Percentiles rank a stretch among this genome's conserved stretches.
These are phyloP conservation scores for Tulasnella sp. DNA, from an alignment of 768 basidiomycete genomes.

Conservation along the genomic window DNA sequence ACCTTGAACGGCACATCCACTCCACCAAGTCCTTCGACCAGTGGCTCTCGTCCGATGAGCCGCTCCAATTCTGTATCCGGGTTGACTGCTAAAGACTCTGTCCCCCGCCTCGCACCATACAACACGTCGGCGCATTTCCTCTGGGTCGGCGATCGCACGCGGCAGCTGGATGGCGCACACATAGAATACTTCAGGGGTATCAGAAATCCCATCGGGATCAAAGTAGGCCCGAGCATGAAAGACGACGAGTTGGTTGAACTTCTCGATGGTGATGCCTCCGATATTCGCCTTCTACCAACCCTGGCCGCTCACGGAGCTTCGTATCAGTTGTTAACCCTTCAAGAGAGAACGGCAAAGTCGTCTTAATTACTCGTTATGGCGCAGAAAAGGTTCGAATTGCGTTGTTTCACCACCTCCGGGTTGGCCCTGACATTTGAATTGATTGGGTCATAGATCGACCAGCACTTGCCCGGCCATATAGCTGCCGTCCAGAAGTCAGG, in stretches of 20 bases:
- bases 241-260: conserved; percentile 62
- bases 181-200: conserved; percentile 92
- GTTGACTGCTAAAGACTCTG: not conserved
- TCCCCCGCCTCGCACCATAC: conserved; percentile 43
- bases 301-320: not conserved
- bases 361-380: conserved; percentile 88
- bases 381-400: conserved; percentile 51
- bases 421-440: not conserved
- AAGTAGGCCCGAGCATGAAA: conserved; percentile 84
- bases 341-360: conserved; percentile 69
- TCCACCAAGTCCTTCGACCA: not conserved
- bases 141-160: conserved; percentile 95
- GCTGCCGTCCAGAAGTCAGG: conserved; percentile 60
- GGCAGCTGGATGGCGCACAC: conserved; percentile 85
- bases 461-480: conserved; percentile 70
- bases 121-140: conserved; percentile 90
- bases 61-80: not conserved
- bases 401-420: not conserved
- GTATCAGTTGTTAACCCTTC: conserved; percentile 79
- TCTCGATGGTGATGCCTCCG: conserved; percentile 45
- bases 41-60: not conserved
- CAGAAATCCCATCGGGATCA: conserved; percentile 88
- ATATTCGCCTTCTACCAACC: not conserved
- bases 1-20: conserved; percentile 16
- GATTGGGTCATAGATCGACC: conserved; percentile 47